A percentile compares a stretch with the other conserved stretches of the same genome.
Evolutionary conservation across 2,329 filamentous ascomycete species (phyloP).

Genomic region (Alternaria triticina): DNA sequence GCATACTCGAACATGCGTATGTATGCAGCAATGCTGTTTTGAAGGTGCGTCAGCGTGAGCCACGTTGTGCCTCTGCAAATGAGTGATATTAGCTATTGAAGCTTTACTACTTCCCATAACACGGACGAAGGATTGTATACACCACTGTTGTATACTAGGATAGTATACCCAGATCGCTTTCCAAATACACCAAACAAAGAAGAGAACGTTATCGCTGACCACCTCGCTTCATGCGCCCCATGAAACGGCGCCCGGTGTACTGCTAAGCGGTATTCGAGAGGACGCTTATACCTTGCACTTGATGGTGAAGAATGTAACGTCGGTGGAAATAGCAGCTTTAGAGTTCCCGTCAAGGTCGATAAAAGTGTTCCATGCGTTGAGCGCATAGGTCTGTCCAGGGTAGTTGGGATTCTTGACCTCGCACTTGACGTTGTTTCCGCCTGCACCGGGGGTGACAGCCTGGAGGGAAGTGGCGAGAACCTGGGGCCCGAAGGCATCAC

Average conservation of each 20-base stretch:
- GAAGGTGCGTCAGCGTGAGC: not conserved
- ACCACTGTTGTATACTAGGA: not conserved
- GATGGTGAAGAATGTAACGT: slow-evolving; percentile 6
- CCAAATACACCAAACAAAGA: not conserved
- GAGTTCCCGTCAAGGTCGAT: slow-evolving; percentile 16
- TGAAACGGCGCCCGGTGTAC: not conserved
- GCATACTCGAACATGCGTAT: not conserved
- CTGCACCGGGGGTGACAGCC: slow-evolving; percentile 7
- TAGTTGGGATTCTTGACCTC: not conserved
- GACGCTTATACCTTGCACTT: slow-evolving; percentile 8
- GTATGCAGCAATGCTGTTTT: not conserved
- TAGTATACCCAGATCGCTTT: not conserved
- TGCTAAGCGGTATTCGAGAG: not conserved
- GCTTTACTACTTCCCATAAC: not conserved
- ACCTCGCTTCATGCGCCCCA: not conserved
- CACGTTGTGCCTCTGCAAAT: not conserved
- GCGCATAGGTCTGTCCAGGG: not conserved
- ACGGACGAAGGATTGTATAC: slow-evolving; percentile 1
- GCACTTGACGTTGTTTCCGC: slow-evolving; percentile 3
- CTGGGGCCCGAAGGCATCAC: not conserved
- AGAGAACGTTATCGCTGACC: not conserved
- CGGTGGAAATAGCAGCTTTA: not conserved
- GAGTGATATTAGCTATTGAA: slow-evolving; percentile 7
- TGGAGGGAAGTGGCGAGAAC: slow-evolving; percentile 8
- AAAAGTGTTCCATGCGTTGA: slow-evolving; percentile 20